phyloP scores from a whole-genome alignment of 371 early-diverging fungal genomes.

The Saksenaea vasiformis region DNA sequence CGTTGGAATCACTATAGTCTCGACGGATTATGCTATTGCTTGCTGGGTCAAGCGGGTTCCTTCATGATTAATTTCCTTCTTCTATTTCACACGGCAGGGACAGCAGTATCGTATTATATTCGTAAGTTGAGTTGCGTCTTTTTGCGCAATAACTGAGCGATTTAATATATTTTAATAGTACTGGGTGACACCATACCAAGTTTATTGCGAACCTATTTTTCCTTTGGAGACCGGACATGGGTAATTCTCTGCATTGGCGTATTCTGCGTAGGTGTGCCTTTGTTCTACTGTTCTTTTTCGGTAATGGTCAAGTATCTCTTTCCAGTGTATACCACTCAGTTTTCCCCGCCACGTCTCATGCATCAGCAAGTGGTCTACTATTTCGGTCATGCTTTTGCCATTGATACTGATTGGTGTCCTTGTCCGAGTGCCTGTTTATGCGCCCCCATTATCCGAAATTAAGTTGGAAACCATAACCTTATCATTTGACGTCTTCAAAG shows the following conservation, averaged over 20 bases:
- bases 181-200: slow-evolving; percentile 54
- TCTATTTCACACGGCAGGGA: slow-evolving; percentile 53
- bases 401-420: slow-evolving; percentile 44
- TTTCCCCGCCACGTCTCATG: slow-evolving; percentile 53
- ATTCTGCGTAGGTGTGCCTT: slow-evolving; percentile 27
- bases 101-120: slow-evolving; percentile 53
- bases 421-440: slow-evolving; percentile 49
- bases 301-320: neutral
- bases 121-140: slow-evolving; percentile 21
- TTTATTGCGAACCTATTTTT: slow-evolving; percentile 30
- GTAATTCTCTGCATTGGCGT: slow-evolving; percentile 44
- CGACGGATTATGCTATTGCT: slow-evolving; percentile 18
- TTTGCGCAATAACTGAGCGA: too few relatives aligned
- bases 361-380: slow-evolving; percentile 47
- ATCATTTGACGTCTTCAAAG: slow-evolving; percentile 28
- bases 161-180: slow-evolving; percentile 26
- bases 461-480: slow-evolving; percentile 35
- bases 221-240: slow-evolving; percentile 28
- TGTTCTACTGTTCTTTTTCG: neutral
- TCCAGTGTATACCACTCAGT: slow-evolving; percentile 47
- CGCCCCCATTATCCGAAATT: slow-evolving; percentile 29
- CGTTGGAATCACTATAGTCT: slow-evolving; percentile 24
- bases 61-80: slow-evolving; percentile 43
- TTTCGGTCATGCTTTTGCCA: slow-evolving; percentile 46
- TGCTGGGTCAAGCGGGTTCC: slow-evolving; percentile 43